Evolutionary conservation across 257 asterid genomes (phyloP).

Genomic region (Fraxinus cuspidata): DNA sequence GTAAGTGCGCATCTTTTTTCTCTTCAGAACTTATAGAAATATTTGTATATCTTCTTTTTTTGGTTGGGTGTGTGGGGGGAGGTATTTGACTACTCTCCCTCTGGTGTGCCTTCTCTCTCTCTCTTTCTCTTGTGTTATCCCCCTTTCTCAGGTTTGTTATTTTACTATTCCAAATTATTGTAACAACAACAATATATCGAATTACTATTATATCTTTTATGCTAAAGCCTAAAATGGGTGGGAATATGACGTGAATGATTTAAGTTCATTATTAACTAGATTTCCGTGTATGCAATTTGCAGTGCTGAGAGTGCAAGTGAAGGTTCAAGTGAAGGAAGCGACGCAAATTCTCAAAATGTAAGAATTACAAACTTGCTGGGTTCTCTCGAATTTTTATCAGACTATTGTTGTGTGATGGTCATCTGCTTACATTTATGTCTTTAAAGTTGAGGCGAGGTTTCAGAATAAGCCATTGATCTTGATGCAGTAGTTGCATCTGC

Average conservation of each 20-base stretch:
- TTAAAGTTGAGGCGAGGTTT: not conserved
- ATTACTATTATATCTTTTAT: not conserved
- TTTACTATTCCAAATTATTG: not conserved
- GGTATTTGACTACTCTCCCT: not conserved
- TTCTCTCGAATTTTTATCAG: not conserved
- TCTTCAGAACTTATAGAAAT: not conserved
- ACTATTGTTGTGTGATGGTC: not conserved
- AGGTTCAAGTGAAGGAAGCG: constrained; percentile 93
- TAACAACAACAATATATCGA: not conserved
- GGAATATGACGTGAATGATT: constrained; percentile 3
- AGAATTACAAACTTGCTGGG: constrained; percentile 30
- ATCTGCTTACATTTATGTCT: not conserved
- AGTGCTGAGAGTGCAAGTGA: constrained; percentile 91
- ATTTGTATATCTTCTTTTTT: not conserved
- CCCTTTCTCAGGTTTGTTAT: not conserved
- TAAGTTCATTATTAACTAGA: constrained; percentile 18
- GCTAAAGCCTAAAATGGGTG: not conserved
- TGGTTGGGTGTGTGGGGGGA: too few relatives aligned
- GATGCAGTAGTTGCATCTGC: not conserved
- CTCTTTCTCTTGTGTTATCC: not conserved
- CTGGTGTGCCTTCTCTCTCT: not conserved
- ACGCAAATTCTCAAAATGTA: constrained; percentile 82
- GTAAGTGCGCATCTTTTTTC: not conserved
- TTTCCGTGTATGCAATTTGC: constrained; percentile 32
- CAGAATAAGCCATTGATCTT: not conserved